phyloP scores from a whole-genome alignment of 768 basidiomycete genomes.

The Macrolepiota dolichaula region DNA sequence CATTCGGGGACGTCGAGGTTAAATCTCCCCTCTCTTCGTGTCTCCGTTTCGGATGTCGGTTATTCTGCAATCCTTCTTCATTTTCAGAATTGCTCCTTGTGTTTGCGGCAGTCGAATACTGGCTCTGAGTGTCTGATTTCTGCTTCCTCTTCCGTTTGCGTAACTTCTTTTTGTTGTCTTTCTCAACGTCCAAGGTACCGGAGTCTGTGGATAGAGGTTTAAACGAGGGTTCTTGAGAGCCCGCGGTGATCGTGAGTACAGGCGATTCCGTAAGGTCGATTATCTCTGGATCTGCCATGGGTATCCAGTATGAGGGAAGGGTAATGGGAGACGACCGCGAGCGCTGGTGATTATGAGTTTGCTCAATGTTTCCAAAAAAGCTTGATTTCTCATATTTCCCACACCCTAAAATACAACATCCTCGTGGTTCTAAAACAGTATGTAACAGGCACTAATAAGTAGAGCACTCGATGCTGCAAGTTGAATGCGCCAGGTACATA shows the following conservation, averaged over 20 bases:
- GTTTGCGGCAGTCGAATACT: conserved; percentile 13
- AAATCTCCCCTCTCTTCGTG: neutral
- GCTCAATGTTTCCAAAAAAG: neutral
- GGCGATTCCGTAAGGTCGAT: conserved; percentile 30
- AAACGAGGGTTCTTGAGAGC: neutral
- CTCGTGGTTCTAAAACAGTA: neutral
- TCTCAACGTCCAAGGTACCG: neutral
- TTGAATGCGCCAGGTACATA: conserved; percentile 2
- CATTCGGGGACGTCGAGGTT: neutral
- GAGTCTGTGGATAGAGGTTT: neutral
- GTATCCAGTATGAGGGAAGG: neutral
- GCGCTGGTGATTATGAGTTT: neutral
- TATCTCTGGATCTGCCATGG: conserved; percentile 18
- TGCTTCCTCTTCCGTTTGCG: conserved; percentile 21
- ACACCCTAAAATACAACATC: neutral
- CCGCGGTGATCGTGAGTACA: neutral
- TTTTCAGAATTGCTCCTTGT: conserved; percentile 19
- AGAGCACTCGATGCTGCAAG: neutral
- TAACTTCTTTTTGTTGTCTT: conserved; percentile 13
- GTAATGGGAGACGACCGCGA: neutral
- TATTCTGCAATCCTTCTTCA: neutral
- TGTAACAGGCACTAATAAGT: neutral
- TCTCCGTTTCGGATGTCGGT: conserved; percentile 11
- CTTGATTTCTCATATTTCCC: neutral
- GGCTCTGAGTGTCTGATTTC: conserved; percentile 20